A percentile compares a stretch with the other conserved stretches of the same genome.
Conservation (phyloP, 2,329 filamentous ascomycete genomes). For the Paraphaeosphaeria minitans region DNA sequence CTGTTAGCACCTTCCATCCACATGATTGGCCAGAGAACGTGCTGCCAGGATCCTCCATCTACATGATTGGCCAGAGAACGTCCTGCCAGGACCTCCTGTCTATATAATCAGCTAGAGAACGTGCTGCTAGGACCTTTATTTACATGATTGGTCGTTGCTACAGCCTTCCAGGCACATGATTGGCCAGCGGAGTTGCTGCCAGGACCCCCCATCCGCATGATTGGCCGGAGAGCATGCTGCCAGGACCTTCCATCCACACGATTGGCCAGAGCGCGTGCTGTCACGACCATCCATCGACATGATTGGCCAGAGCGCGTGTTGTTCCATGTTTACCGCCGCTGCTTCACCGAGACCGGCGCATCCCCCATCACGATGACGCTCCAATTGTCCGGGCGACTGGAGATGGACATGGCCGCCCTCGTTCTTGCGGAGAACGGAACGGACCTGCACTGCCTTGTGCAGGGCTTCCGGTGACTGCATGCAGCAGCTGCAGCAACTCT, state of each 20-base stretch:
- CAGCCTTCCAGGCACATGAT: not conserved
- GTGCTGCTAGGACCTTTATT: too few relatives aligned
- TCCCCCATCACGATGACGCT: not conserved
- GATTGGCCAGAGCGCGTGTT: not conserved
- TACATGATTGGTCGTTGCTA: too few relatives aligned
- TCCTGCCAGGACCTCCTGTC: too few relatives aligned
- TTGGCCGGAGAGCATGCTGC: too few relatives aligned
- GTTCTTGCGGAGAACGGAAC: conserved; percentile 10
- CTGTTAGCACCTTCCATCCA: not conserved
- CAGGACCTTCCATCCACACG: not conserved
- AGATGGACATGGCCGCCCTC: conserved; percentile 6
- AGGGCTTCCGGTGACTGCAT: conserved; percentile 17
- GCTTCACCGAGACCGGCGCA: not conserved
- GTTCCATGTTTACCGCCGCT: conserved; percentile 14
- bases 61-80: too few relatives aligned
- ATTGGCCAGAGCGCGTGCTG: not conserved
- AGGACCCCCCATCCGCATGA: too few relatives aligned
- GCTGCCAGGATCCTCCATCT: too few relatives aligned
- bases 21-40: conserved; percentile 1
- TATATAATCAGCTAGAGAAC: too few relatives aligned
- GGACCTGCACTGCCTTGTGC: conserved; percentile 19
- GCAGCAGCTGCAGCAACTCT: conserved; percentile 19
- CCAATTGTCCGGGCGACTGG: conserved; percentile 21
- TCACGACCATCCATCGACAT: not conserved
- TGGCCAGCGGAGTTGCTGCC: too few relatives aligned